Evolutionary conservation across 257 asterid species (phyloP).

Genomic region (Nemophila menziesii): DNA sequence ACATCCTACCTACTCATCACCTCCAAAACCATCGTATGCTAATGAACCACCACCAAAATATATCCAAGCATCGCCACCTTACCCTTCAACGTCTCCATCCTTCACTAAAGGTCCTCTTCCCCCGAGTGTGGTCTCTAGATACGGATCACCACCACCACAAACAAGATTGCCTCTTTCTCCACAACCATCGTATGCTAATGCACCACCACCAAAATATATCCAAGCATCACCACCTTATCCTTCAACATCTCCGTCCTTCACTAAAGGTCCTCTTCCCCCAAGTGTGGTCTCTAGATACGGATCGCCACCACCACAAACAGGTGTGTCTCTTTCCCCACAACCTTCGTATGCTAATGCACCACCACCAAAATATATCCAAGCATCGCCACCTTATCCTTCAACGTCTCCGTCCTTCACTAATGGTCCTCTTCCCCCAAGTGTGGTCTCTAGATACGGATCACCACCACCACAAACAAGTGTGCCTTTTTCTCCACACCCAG

Average conservation of each 20-base stretch:
- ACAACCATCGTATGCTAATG: not conserved
- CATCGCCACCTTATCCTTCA: no score
- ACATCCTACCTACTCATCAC: no score
- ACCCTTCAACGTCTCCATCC: no score
- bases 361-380: slow-evolving; percentile 6
- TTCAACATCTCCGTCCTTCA: not conserved
- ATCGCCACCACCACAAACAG: slow-evolving; percentile 1
- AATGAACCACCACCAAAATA: not conserved
- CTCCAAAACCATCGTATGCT: not conserved
- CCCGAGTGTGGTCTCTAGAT: slow-evolving; percentile 1
- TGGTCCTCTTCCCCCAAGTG: no score
- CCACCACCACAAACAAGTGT: slow-evolving; percentile 9
- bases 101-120: not conserved
- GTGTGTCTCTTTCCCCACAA: slow-evolving; percentile 10
- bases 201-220: slow-evolving; percentile 9
- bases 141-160: not conserved
- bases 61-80: not conserved
- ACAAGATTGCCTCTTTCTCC: slow-evolving; percentile 2
- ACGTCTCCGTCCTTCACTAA: not conserved
- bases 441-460: not conserved
- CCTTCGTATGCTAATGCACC: slow-evolving; percentile 3
- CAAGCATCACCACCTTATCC: not conserved
- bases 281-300: no score
- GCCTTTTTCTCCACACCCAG: slow-evolving; percentile 12
- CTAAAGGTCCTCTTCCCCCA: no score